phyloP scores from a whole-genome alignment of 179 eudicot genomes.

The Sideroxylon spinosum region DNA sequence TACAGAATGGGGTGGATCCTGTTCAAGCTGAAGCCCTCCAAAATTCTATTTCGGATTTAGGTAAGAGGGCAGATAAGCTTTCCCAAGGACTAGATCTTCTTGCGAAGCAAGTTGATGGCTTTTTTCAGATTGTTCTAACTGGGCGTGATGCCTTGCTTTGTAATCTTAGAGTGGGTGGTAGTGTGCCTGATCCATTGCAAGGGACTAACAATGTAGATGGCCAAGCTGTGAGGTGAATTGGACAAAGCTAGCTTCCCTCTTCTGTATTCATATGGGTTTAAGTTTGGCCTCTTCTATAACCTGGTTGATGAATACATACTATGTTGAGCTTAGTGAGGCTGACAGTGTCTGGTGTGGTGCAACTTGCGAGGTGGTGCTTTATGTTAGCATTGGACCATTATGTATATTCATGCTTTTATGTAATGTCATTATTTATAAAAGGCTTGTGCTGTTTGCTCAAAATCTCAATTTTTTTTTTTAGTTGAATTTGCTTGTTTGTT shows the following conservation, averaged over 20 bases:
- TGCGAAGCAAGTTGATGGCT: constrained; percentile 59
- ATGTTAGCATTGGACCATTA: background rate
- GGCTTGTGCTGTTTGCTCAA: background rate
- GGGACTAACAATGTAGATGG: constrained; percentile 29
- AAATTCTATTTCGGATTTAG: constrained; percentile 32
- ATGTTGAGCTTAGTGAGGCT: background rate
- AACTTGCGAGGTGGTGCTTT: constrained; percentile 2
- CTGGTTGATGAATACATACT: background rate
- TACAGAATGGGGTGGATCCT: constrained; percentile 36
- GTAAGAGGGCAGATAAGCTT: constrained; percentile 40
- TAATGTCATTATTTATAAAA: background rate
- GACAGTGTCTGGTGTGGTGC: background rate
- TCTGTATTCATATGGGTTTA: background rate
- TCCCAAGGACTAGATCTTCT: constrained; percentile 60
- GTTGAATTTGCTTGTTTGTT: background rate
- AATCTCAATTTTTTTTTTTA: background rate
- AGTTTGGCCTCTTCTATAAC: constrained; percentile 10
- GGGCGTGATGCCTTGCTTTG: constrained; percentile 82
- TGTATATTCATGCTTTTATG: background rate
- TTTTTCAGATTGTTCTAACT: constrained; percentile 65
- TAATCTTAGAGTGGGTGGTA: constrained; percentile 52
- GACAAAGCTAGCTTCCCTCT: background rate
- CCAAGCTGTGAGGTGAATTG: constrained; percentile 35
- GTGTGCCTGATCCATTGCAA: constrained; percentile 30
- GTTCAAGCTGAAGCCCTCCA: constrained; percentile 26